A percentile compares a stretch with the other conserved stretches of the same genome.
phyloP scores from a whole-genome alignment of 805 yeast genomes.

The Wickerhamiella galacta region DNA sequence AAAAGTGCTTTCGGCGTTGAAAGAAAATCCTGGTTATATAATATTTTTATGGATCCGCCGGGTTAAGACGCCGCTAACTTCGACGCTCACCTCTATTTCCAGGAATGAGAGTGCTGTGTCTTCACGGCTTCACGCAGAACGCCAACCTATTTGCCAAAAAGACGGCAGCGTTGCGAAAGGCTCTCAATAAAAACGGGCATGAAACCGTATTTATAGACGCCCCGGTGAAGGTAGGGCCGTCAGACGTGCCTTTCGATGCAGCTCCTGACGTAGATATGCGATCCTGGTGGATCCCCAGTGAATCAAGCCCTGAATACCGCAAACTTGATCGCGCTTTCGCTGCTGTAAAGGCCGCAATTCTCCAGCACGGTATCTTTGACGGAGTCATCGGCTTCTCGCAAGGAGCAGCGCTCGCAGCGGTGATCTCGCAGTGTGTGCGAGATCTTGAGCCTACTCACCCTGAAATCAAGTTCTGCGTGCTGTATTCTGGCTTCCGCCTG shows the following conservation, averaged over 20 bases:
- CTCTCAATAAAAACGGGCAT: conserved; percentile 44
- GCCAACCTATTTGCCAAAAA: conserved; percentile 74
- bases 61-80: background rate
- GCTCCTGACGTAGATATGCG: conserved; percentile 24
- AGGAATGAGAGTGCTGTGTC: conserved; percentile 48
- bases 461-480: conserved; percentile 50
- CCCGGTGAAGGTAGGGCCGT: conserved; percentile 45
- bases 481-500: conserved; percentile 47
- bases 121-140: conserved; percentile 72
- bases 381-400: conserved; percentile 89
- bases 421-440: conserved; percentile 43
- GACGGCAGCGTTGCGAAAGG: conserved; percentile 75
- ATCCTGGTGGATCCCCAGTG: conserved; percentile 64
- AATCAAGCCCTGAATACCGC: conserved; percentile 14
- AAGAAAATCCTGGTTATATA: background rate
- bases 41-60: background rate
- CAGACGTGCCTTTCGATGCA: conserved; percentile 56
- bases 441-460: conserved; percentile 36
- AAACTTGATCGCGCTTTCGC: conserved; percentile 30
- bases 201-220: conserved; percentile 68
- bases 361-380: conserved; percentile 61
- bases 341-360: conserved; percentile 36
- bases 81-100: too few relatives aligned
- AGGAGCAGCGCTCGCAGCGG: conserved; percentile 78
- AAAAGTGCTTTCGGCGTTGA: too few relatives aligned